Base-by-base conservation (phyloP, 306 rosid genomes). In the Castanea mollissima region DNA sequence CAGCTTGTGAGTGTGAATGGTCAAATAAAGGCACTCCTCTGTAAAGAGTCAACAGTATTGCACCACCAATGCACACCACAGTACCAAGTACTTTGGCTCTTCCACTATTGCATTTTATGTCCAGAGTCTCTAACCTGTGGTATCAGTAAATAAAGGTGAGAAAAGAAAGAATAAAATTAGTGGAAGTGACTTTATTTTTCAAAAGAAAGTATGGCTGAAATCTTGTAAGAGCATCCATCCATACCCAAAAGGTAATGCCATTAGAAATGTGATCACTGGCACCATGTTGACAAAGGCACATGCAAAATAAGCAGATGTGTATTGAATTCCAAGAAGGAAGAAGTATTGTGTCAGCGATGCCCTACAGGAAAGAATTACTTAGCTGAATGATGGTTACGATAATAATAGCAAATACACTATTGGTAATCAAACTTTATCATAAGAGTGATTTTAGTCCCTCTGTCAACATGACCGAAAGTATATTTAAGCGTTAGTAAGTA, bases 191-290 rank as follows among this genome's bases (percentile, higher is more conserved):
- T 2, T 32, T 15, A 41, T 64, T 64, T 64, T 64, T 64, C 13
- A 15, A 38, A 31, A 16, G 13, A 31, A 8, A 31, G 6, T 16
- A 19, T 8, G 16, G 34, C 5, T 31, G 31, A 35, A 35, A 34
- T 67, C 51, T 67, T 34, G 52, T 32, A 67, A 35, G 51, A 19
- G 18, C 31, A n/a, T 19, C 64, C 34, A 49, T 21, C 54, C 83
- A 3, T 88, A 92, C 98, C 98, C 89, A 31, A 94, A 88, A 31
- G 98, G 98, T 63, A 94, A 80, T 74, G 98, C 97, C 83, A 92
- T 82, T 7, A 91, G 74, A 81, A 94, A 92, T 10, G 98, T 94
- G 80, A 86, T 14, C 69, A 88, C 90, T 11, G 98, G 98, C 59
- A 94, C 97, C 71, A 87, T 80, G 88, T 94, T 94, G 69, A 94